phyloP scores from a whole-genome alignment of 345 rosid genomes.

The Gossypium raimondii region DNA sequence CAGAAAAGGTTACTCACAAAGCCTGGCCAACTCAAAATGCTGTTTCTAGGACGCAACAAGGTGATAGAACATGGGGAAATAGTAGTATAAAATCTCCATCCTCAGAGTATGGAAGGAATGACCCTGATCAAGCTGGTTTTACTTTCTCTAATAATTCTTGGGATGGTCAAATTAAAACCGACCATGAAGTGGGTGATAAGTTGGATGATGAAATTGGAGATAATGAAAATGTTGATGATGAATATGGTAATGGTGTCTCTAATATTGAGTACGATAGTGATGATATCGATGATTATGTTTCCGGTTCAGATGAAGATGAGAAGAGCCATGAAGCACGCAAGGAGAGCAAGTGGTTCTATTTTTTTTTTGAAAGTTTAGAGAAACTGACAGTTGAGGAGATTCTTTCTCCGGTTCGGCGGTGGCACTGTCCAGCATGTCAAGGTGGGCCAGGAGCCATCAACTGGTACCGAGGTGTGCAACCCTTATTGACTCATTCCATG shows the following conservation, averaged over 20 bases:
- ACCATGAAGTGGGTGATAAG: slow-evolving; percentile 17
- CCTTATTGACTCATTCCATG: slow-evolving; percentile 35
- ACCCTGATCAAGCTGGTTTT: background rate
- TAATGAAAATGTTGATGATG: background rate
- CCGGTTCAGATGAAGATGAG: slow-evolving; percentile 33
- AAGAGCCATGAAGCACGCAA: slow-evolving; percentile 34
- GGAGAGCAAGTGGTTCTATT: slow-evolving; percentile 30
- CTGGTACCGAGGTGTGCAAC: slow-evolving; percentile 41
- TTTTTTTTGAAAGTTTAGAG: slow-evolving; percentile 31
- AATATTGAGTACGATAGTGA: slow-evolving; percentile 14
- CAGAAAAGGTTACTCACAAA: slow-evolving; percentile 22
- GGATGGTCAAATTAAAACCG: slow-evolving; percentile 8
- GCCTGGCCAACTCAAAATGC: slow-evolving; percentile 15
- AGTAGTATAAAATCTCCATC: background rate
- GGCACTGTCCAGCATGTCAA: slow-evolving; percentile 51
- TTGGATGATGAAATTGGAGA: slow-evolving; percentile 8
- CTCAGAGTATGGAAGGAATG: background rate
- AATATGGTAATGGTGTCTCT: slow-evolving; percentile 28
- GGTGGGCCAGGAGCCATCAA: slow-evolving; percentile 46
- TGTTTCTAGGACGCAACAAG: slow-evolving; percentile 17
- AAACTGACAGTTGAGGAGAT: slow-evolving; percentile 27
- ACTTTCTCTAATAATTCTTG: background rate
- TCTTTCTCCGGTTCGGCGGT: slow-evolving; percentile 32
- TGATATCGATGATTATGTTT: slow-evolving; percentile 24
- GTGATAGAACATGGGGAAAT: slow-evolving; percentile 9